Evolutionary conservation across 495 filamentous ascomycete genomes (phyloP), one percentile per base, ranked within the genome.

Genomic region (Talaromyces nanjingensis): DNA sequence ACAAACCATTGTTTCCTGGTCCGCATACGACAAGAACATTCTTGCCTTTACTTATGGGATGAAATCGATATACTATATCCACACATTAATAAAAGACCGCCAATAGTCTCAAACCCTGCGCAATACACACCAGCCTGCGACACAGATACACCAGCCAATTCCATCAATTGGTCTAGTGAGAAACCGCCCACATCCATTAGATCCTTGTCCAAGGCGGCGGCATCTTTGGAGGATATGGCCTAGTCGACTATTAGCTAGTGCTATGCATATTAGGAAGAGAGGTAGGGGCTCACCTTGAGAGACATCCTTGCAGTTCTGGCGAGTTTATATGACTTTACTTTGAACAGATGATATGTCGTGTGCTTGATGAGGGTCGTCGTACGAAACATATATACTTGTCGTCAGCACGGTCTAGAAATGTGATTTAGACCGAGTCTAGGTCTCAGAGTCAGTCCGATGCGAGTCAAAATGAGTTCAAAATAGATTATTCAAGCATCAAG

Each of bases 111-210:
- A n/a, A n/a, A n/a, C n/a, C n/a, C n/a, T n/a, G n/a, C n/a, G n/a
- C n/a, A n/a, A n/a, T 11, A 54, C 60, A 27, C n/a, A 93, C 93
- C 88, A 55, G 89, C 93, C 83, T 98, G 92, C 5, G 93, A 92
- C 3, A 98, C 94, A 2, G 93, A 92, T 1, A 97, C 80, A 0
- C 94, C 94, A 33, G 94, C 94, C 2, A 98, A 79, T 71, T 98
- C 94, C 94, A 98, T 98, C 60, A 98, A 79, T 73, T 98, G 94
- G 74, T 98, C 94, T 47, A 98, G 82, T 3, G 92, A 96, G 79
- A 93, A 98, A 22, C 89, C 94, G 3, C 96, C 93, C 20, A 85
- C 81, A 73, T 86, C 89, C 94, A 98, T 98, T 49, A 98, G 86
- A 68, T 98, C 94, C 73, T 89, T 86, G 73, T 98, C 94, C 4